These are phyloP conservation scores for Tetracladium maxilliforme DNA, from an alignment of 2,329 filamentous ascomycete genomes.

Conservation along the genomic window DNA sequence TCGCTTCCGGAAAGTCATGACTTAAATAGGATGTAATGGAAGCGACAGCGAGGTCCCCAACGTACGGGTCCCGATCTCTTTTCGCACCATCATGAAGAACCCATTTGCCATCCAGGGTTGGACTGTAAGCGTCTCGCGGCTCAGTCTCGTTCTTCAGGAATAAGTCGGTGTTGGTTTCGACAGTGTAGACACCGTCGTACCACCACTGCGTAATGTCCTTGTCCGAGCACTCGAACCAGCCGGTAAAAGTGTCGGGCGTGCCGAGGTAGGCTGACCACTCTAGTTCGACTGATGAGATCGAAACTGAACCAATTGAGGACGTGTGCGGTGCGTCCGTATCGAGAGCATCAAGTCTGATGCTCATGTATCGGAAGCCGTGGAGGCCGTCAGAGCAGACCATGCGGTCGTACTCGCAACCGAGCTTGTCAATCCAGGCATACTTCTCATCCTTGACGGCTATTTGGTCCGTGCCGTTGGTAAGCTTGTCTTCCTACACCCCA, in stretches of 20 bases:
- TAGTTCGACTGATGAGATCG: slow-evolving; percentile 25
- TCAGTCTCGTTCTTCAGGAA: slow-evolving; percentile 33
- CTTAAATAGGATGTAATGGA: slow-evolving; percentile 30
- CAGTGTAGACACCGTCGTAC: slow-evolving; percentile 37
- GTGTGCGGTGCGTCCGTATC: slow-evolving; percentile 27
- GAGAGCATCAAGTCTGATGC: slow-evolving; percentile 28
- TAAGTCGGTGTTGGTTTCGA: slow-evolving; percentile 28
- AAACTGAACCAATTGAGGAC: slow-evolving; percentile 22
- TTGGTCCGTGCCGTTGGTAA: slow-evolving; percentile 32
- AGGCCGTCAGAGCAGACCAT: slow-evolving; percentile 35
- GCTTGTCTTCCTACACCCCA: slow-evolving; percentile 13
- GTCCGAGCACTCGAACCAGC: slow-evolving; percentile 37
- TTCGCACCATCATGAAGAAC: slow-evolving; percentile 35
- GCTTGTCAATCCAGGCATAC: slow-evolving; percentile 28
- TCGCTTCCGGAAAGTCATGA: slow-evolving; percentile 23
- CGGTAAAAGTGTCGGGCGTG: slow-evolving; percentile 30
- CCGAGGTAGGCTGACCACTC: slow-evolving; percentile 29
- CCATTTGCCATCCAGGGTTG: slow-evolving; percentile 25
- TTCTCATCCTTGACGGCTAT: slow-evolving; percentile 24
- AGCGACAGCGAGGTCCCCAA: slow-evolving; percentile 33
- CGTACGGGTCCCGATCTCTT: slow-evolving; percentile 35
- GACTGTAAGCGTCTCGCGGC: slow-evolving; percentile 25
- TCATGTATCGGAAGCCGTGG: slow-evolving; percentile 36
- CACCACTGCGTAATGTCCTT: slow-evolving; percentile 31
- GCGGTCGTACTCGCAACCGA: slow-evolving; percentile 24